A percentile compares a stretch with the other conserved stretches of the same genome.
Conservation (phyloP, 2,329 filamentous ascomycete genomes). For the Myriosclerotinia scirpicola region DNA sequence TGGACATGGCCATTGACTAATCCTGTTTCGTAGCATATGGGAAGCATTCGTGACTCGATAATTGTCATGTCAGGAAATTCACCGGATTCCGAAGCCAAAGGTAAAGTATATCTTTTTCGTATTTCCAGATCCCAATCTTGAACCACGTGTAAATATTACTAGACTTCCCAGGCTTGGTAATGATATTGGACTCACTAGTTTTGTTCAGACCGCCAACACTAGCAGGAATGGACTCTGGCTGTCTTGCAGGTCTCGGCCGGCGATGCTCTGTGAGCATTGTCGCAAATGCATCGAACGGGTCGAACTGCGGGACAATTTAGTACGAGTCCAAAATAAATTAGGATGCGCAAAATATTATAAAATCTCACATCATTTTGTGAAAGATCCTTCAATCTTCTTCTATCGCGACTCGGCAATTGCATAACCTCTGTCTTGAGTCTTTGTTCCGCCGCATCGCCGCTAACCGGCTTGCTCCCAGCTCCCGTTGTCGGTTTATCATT, state of each 20-base stretch:
- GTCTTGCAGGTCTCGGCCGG: conserved; percentile 43
- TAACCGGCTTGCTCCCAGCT: conserved; percentile 60
- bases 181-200: conserved; percentile 60
- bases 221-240: conserved; percentile 62
- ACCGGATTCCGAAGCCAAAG: conserved; percentile 65
- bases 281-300: conserved; percentile 38
- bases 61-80: conserved; percentile 66
- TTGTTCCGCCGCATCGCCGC: conserved; percentile 64
- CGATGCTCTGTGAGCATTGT: conserved; percentile 41
- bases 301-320: conserved; percentile 33
- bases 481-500: conserved; percentile 64
- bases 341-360: not conserved
- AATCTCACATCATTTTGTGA: conserved; percentile 57
- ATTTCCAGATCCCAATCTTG: conserved; percentile 67
- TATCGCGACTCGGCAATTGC: conserved; percentile 65
- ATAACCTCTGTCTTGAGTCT: conserved; percentile 68
- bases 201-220: conserved; percentile 74
- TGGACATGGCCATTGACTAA: conserved; percentile 57
- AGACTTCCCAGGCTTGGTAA: conserved; percentile 39
- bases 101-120: conserved; percentile 62
- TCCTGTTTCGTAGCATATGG: conserved; percentile 66
- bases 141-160: conserved; percentile 17
- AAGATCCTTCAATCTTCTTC: conserved; percentile 66
- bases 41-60: conserved; percentile 65
- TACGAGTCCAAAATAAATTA: not conserved